phyloP scores from a whole-genome alignment of 805 yeast species.

The Kuraishia cidri region DNA sequence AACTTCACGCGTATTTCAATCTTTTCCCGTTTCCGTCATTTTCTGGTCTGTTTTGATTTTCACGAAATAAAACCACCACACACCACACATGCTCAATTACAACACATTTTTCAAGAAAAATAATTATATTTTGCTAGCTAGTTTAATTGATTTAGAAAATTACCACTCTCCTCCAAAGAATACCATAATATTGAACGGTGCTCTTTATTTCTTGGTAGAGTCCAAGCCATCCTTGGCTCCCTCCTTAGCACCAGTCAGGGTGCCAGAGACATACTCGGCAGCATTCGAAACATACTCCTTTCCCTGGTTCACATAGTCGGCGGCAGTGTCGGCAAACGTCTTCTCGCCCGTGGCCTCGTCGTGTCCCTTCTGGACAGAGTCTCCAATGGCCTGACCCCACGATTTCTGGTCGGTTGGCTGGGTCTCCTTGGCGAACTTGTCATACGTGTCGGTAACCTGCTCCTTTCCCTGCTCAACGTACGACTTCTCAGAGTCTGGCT shows the following conservation, averaged over 20 bases:
- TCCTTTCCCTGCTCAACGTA: constrained; percentile 64
- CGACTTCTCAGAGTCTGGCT: constrained; percentile 66
- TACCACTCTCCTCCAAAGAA: too few species aligned
- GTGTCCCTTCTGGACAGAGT: constrained; percentile 31
- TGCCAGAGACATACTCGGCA: constrained; percentile 50
- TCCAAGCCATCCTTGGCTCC: constrained; percentile 30
- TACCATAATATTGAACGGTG: too few species aligned
- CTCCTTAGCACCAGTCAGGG: constrained; percentile 51
- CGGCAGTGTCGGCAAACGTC: constrained; percentile 32
- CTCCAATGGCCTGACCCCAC: constrained; percentile 49
- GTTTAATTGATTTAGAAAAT: too few species aligned
- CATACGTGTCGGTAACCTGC: constrained; percentile 54
- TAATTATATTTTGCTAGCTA: too few species aligned
- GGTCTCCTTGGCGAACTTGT: constrained; percentile 46
- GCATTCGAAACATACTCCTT: constrained; percentile 38
- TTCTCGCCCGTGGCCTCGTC: constrained; percentile 30
- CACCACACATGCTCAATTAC: too few species aligned
- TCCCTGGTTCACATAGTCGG: constrained; percentile 34
- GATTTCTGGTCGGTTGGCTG: constrained; percentile 68
- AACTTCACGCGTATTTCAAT: too few species aligned
- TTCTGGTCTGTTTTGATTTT: too few species aligned
- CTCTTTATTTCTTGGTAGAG: constrained; percentile 6
- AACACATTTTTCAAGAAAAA: too few species aligned
- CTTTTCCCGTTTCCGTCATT: too few species aligned
- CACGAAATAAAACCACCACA: too few species aligned